Conservation (phyloP, 192 early-diverging fungal species). For the Oehlia diaphana region DNA sequence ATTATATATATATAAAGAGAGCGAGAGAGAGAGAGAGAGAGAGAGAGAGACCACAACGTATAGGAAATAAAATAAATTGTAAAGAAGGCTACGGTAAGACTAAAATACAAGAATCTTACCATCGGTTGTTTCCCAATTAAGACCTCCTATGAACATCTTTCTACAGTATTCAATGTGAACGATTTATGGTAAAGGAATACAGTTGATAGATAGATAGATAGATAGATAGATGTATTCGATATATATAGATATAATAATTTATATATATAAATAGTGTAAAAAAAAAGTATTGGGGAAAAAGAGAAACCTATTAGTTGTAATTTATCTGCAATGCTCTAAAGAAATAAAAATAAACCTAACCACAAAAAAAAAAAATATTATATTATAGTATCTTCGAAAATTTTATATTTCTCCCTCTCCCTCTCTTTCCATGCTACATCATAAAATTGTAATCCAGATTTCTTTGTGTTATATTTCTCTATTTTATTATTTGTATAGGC, state of each 20-base stretch:
- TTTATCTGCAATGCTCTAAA: constrained; percentile 23
- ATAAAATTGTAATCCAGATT: not conserved
- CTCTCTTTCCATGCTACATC: constrained; percentile 21
- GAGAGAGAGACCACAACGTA: not conserved
- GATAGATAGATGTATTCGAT: constrained; percentile 11
- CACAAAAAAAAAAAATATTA: not conserved
- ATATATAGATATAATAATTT: constrained; percentile 15
- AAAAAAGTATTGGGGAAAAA: constrained; percentile 17
- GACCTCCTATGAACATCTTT: constrained; percentile 80
- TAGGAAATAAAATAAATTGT: constrained; percentile 1
- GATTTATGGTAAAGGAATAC: constrained; percentile 16
- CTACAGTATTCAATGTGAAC: constrained; percentile 42
- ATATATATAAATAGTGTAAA: constrained; percentile 12
- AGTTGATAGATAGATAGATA: not conserved
- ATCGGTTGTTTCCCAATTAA: constrained; percentile 84
- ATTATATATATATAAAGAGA: constrained; percentile 7
- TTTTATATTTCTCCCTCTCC: constrained; percentile 20
- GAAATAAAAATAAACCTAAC: constrained; percentile 25
- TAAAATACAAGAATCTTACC: constrained; percentile 54
- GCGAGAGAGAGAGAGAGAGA: constrained; percentile 15
- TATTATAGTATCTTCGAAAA: constrained; percentile 3
- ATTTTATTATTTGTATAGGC: not conserved
- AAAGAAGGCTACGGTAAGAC: constrained; percentile 16
- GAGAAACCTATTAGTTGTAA: constrained; percentile 31
- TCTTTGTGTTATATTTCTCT: not conserved